phyloP scores from a whole-genome alignment of 805 yeast genomes.

The Kodamaea jinghongensis region DNA sequence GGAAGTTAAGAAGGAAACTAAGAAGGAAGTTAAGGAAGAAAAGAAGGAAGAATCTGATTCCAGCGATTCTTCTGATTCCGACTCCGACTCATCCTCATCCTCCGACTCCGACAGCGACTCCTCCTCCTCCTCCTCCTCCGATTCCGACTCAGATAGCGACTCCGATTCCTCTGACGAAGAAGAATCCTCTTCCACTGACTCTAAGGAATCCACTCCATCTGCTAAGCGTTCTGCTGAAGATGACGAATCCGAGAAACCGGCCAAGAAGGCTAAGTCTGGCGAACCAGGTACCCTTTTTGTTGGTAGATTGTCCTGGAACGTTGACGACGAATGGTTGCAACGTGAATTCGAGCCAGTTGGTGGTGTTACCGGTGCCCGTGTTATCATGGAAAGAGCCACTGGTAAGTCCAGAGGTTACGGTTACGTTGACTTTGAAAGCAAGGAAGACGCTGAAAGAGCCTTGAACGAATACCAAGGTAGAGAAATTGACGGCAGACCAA shows the following conservation, averaged over 20 bases:
- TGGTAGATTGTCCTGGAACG: conserved; percentile 96
- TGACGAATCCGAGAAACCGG: conserved; percentile 21
- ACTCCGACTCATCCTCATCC: background rate
- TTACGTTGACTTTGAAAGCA: conserved; percentile 88
- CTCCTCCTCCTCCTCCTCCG: conserved; percentile 14
- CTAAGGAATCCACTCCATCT: conserved; percentile 24
- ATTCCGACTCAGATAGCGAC: conserved; percentile 28
- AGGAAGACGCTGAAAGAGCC: conserved; percentile 82
- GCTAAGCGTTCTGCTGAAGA: conserved; percentile 20
- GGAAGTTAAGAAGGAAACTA: conserved; percentile 13
- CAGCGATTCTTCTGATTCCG: conserved; percentile 3
- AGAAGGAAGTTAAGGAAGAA: conserved; percentile 15
- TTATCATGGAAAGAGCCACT: conserved; percentile 86
- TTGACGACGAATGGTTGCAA: conserved; percentile 92
- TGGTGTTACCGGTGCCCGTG: conserved; percentile 87
- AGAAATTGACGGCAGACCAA: conserved; percentile 96
- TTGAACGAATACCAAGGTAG: conserved; percentile 80
- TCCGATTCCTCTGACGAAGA: conserved; percentile 35
- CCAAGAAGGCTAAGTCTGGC: conserved; percentile 53
- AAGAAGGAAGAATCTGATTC: conserved; percentile 14
- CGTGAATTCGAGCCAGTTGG: conserved; percentile 80
- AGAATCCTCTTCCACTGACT: conserved; percentile 15
- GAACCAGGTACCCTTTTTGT: conserved; percentile 84
- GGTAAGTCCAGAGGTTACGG: conserved; percentile 97
- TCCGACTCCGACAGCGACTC: conserved; percentile 20